Conservation (phyloP, 768 basidiomycete species). For the Saitozyma podzolica region DNA sequence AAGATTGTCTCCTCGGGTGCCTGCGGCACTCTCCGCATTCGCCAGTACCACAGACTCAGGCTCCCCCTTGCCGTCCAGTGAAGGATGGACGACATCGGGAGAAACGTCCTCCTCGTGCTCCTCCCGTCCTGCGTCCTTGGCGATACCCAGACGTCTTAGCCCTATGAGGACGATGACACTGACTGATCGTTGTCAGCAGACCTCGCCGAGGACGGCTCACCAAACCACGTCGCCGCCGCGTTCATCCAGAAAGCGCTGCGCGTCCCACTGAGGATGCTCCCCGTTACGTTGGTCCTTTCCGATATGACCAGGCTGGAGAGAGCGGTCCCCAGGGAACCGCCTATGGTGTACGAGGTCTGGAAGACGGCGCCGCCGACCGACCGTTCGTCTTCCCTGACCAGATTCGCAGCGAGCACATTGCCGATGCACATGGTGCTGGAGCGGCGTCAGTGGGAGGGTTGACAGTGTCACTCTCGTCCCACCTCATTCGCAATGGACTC, state of each 20-base stretch:
- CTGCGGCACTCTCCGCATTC: no score
- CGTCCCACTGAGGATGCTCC: slow-evolving; percentile 17
- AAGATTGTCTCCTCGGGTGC: no score
- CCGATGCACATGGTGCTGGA: slow-evolving; percentile 3
- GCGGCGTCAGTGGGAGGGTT: not conserved
- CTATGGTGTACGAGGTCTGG: slow-evolving; percentile 22
- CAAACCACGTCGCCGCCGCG: slow-evolving; percentile 10
- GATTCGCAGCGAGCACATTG: not conserved
- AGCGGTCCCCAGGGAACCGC: slow-evolving; percentile 15
- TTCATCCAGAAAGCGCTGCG: slow-evolving; percentile 20
- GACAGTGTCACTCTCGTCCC: not conserved
- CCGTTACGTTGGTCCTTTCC: slow-evolving; percentile 6
- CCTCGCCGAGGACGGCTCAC: slow-evolving; percentile 10
- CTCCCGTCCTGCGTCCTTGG: slow-evolving; percentile 11
- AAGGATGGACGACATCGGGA: no score
- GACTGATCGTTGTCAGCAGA: slow-evolving; percentile 5
- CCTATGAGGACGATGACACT: slow-evolving; percentile 1
- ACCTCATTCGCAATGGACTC: not conserved
- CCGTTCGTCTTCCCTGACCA: slow-evolving; percentile 17
- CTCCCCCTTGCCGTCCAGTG: no score
- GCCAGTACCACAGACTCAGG: no score
- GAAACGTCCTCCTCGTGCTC: no score
- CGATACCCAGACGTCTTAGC: slow-evolving; percentile 6
- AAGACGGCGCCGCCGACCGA: slow-evolving; percentile 32
- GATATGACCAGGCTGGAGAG: slow-evolving; percentile 23